Evolutionary conservation across 768 basidiomycete genomes (phyloP).

Genomic region (Termitomyces heimii): DNA sequence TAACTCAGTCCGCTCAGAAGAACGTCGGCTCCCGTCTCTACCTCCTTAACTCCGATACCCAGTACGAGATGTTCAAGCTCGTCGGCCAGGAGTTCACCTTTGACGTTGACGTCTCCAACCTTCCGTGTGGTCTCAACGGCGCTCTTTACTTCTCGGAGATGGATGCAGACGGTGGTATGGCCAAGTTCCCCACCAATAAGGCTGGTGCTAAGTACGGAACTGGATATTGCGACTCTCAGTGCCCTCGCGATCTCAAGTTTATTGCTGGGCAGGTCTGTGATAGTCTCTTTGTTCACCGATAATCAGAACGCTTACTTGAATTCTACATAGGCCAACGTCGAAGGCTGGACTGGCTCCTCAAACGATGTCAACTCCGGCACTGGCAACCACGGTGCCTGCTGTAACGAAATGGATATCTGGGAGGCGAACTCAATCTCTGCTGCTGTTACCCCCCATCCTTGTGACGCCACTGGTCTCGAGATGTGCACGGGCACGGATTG

Average conservation of each 20-base stretch:
- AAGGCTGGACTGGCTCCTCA: conserved; percentile 31
- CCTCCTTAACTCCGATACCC: conserved; percentile 2
- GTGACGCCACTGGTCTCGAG: conserved; percentile 30
- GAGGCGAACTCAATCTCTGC: conserved; percentile 47
- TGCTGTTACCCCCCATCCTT: conserved; percentile 50
- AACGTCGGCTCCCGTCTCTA: conserved; percentile 29
- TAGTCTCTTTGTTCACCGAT: not conserved
- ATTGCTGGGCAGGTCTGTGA: no score
- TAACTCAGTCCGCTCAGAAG: conserved; percentile 29
- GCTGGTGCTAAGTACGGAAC: no score
- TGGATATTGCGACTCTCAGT: no score
- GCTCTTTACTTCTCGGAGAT: conserved; percentile 3
- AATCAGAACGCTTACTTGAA: not conserved
- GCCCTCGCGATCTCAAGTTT: no score
- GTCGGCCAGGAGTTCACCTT: conserved; percentile 4
- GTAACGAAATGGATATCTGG: conserved; percentile 57
- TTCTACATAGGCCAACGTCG: conserved; percentile 37
- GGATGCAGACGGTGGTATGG: no score
- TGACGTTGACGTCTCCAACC: conserved; percentile 1
- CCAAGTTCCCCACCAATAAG: no score
- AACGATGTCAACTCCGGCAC: conserved; percentile 39
- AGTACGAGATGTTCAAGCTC: conserved; percentile 9
- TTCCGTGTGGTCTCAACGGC: conserved; percentile 2
- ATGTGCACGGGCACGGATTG: conserved; percentile 37
- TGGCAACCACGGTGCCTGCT: conserved; percentile 42